Conservation (phyloP, 257 asterid genomes). For the Solanum corneliomulleri region DNA sequence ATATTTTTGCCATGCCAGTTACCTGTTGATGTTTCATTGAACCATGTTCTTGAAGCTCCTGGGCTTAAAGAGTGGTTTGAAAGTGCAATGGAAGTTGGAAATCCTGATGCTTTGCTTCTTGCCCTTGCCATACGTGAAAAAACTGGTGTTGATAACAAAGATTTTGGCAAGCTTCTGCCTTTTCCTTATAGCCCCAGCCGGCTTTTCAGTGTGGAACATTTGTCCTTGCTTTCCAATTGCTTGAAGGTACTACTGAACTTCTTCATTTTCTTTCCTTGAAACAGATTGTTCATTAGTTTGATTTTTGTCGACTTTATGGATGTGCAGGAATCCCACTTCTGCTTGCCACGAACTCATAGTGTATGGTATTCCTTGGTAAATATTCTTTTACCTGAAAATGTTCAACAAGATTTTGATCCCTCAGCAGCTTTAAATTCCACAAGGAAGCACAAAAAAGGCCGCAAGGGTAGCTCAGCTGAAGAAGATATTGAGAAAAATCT, state of each 20-base stretch:
- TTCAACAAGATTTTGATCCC: slow-evolving; percentile 44
- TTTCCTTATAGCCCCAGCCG: slow-evolving; percentile 50
- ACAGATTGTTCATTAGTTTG: not conserved
- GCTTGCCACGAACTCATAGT: slow-evolving; percentile 85
- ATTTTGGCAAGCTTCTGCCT: slow-evolving; percentile 66
- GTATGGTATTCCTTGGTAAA: slow-evolving; percentile 72
- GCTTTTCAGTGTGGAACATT: slow-evolving; percentile 51
- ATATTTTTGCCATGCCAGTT: slow-evolving; percentile 33
- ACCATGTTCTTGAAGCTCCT: slow-evolving; percentile 73
- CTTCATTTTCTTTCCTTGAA: slow-evolving; percentile 2
- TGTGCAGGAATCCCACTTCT: slow-evolving; percentile 83
- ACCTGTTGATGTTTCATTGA: slow-evolving; percentile 44
- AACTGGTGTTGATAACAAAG: slow-evolving; percentile 27
- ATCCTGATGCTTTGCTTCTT: slow-evolving; percentile 83
- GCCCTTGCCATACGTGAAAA: slow-evolving; percentile 68
- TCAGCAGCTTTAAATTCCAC: slow-evolving; percentile 26
- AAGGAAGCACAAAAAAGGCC: slow-evolving; percentile 70
- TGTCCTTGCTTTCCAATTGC: slow-evolving; percentile 53
- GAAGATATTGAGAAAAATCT: slow-evolving; percentile 67
- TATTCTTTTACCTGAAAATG: slow-evolving; percentile 51
- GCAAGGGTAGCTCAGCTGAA: slow-evolving; percentile 52
- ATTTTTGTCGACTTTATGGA: slow-evolving; percentile 8
- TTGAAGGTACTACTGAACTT: slow-evolving; percentile 51
- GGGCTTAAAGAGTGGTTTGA: slow-evolving; percentile 82
- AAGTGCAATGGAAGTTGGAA: slow-evolving; percentile 64